Conservation (phyloP, 2,329 filamentous ascomycete species). For the Trichoderma sp. region DNA sequence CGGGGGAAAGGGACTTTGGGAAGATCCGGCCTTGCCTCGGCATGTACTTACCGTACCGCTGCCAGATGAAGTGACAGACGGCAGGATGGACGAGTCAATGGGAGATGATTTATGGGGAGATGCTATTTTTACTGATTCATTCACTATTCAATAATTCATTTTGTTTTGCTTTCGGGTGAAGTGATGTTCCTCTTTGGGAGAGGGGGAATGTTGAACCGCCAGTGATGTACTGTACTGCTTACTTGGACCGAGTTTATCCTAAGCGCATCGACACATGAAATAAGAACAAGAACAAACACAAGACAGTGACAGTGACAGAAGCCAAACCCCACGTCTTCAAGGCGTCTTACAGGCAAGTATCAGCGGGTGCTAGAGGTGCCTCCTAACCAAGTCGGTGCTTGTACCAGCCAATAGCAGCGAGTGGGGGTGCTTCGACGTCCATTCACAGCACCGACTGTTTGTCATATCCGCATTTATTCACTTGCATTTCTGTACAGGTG, state of each 20-base stretch:
- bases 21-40: constrained; percentile 7
- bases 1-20: constrained; percentile 12
- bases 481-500: background rate
- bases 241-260: background rate
- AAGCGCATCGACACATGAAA: background rate
- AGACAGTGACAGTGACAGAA: background rate
- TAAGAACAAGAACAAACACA: background rate
- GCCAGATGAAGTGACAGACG: background rate
- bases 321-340: background rate
- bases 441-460: background rate
- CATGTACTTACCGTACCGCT: background rate
- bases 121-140: background rate
- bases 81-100: background rate
- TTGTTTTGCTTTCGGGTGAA: background rate
- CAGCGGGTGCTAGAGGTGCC: background rate
- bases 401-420: background rate
- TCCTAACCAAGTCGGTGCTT: background rate
- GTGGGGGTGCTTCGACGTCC: background rate
- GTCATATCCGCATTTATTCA: background rate
- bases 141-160: background rate
- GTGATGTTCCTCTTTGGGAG: background rate
- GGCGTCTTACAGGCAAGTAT: background rate
- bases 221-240: background rate
- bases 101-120: background rate
- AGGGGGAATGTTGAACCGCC: background rate